phyloP scores from a whole-genome alignment of 176 grass and related monocot genomes.

The Ensete glaucum region DNA sequence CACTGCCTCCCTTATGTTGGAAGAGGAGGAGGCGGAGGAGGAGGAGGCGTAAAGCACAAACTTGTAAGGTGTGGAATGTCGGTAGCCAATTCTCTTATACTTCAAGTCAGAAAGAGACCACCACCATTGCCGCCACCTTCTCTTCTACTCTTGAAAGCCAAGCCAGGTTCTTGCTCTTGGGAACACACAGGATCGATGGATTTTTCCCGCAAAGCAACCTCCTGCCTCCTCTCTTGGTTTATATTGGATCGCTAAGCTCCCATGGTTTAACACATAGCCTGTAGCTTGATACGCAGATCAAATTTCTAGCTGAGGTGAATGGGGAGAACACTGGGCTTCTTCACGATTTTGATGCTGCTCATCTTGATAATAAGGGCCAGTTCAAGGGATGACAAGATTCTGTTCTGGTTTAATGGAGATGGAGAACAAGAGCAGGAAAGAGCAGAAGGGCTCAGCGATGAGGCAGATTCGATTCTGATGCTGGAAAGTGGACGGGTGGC shows the following conservation, averaged over 20 bases:
- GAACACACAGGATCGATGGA: background rate
- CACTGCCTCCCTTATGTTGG: background rate
- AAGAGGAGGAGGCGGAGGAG: background rate
- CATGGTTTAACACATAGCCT: background rate
- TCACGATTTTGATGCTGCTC: background rate
- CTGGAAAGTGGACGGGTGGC: background rate
- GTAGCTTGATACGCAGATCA: background rate
- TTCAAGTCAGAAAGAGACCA: constrained; percentile 5
- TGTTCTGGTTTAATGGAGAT: background rate
- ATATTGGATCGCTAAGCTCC: constrained; percentile 3
- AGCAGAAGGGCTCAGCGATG: background rate
- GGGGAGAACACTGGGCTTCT: background rate
- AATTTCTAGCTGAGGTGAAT: background rate
- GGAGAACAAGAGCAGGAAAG: background rate
- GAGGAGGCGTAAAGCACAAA: constrained; percentile 12
- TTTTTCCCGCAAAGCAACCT: background rate
- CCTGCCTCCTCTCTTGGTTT: constrained; percentile 2
- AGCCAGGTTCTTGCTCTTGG: background rate
- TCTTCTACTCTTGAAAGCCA: constrained; percentile 10
- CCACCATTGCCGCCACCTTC: background rate
- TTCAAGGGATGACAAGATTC: background rate
- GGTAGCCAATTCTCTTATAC: constrained; percentile 8
- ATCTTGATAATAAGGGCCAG: background rate
- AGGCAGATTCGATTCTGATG: background rate
- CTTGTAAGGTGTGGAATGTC: background rate